A percentile compares a stretch with the other conserved stretches of the same genome.
phyloP scores from a whole-genome alignment of 164 flowering plant genomes.

The Umbilicus rupestris region DNA sequence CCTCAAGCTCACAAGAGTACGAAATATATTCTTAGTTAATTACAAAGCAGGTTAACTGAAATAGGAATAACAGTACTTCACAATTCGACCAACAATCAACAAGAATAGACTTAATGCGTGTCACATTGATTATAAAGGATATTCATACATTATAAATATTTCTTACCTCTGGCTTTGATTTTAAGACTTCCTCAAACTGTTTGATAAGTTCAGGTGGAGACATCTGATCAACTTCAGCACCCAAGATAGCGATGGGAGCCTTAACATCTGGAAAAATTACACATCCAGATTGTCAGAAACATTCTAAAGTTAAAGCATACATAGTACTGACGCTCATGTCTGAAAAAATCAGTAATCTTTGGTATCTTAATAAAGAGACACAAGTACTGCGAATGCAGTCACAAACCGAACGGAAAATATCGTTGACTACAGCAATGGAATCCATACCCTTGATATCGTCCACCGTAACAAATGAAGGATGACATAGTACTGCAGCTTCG shows the following conservation, averaged over 20 bases:
- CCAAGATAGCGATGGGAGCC: conserved; percentile 54
- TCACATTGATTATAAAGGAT: no score
- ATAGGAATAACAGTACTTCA: not conserved
- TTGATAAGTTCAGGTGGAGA: conserved; percentile 68
- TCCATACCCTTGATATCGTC: conserved; percentile 59
- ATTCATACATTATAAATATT: not conserved
- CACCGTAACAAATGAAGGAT: conserved; percentile 48
- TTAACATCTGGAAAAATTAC: conserved; percentile 42
- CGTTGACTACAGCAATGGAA: not conserved
- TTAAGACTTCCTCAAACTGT: conserved; percentile 51
- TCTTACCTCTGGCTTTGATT: conserved; percentile 50
- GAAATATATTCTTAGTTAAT: no score
- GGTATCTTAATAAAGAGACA: not conserved
- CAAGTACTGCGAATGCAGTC: not conserved
- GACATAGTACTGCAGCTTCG: conserved; percentile 60
- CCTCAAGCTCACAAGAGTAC: no score
- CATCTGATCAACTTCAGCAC: conserved; percentile 57
- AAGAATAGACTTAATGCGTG: not conserved
- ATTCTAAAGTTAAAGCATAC: not conserved
- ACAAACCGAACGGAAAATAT: not conserved
- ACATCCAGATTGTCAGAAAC: not conserved
- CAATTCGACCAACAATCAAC: not conserved
- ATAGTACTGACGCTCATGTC: not conserved
- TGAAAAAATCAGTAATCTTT: not conserved
- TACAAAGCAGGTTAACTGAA: no score